A percentile compares a stretch with the other conserved stretches of the same genome.
These are phyloP conservation scores for Saccharomycopsis fibuligera DNA, from an alignment of 805 yeast species.

Conservation along the genomic window DNA sequence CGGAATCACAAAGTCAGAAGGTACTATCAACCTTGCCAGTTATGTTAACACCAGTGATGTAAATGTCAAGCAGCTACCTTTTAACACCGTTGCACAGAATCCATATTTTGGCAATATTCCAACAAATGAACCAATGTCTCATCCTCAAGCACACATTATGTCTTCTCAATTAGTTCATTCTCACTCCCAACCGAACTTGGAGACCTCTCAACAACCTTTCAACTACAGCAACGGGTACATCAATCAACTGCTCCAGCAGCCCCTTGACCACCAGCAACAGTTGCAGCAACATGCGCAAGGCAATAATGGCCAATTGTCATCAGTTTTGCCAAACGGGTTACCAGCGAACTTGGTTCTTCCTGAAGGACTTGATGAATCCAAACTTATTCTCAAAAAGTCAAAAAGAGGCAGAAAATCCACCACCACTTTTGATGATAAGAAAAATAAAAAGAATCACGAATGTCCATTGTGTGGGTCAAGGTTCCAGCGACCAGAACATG, in stretches of 20 bases:
- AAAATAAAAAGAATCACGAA: slow-evolving; percentile 47
- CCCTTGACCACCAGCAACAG: background rate
- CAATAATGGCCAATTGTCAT: background rate
- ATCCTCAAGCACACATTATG: background rate
- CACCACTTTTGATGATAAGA: background rate
- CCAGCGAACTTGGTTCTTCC: slow-evolving; percentile 11
- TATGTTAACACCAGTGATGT: background rate
- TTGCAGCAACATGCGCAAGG: background rate
- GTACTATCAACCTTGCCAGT: slow-evolving; percentile 9
- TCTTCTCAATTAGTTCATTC: slow-evolving; percentile 3
- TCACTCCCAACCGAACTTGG: slow-evolving; percentile 8
- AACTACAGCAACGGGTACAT: too few relatives aligned
- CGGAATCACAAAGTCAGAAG: slow-evolving; percentile 8
- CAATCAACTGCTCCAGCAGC: too few relatives aligned
- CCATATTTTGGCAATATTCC: too few relatives aligned
- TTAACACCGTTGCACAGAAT: background rate
- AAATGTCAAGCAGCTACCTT: background rate
- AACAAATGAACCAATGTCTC: background rate
- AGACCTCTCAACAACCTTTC: background rate
- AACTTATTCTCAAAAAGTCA: slow-evolving; percentile 14
- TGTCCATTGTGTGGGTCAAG: slow-evolving; percentile 59
- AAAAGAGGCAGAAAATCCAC: slow-evolving; percentile 17
- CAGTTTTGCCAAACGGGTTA: background rate
- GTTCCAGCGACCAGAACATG: slow-evolving; percentile 70
- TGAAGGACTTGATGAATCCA: slow-evolving; percentile 18